Conservation (phyloP, 495 filamentous ascomycete genomes). For the Penicillium canariense region DNA sequence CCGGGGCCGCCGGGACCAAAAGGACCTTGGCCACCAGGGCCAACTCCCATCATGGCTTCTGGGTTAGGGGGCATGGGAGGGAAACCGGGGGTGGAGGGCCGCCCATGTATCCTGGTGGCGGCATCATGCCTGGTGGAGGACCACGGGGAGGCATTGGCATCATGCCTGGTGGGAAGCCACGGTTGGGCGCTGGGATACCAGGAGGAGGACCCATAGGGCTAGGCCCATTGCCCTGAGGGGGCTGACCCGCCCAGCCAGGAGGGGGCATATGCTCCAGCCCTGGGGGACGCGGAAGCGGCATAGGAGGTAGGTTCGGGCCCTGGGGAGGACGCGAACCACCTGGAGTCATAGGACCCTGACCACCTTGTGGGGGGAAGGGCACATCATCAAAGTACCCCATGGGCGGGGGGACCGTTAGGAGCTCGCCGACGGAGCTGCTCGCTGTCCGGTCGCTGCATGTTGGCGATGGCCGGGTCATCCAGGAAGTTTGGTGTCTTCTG, state of each 20-base stretch:
- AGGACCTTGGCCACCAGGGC: slow-evolving; percentile 33
- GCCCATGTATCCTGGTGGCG: slow-evolving; percentile 51
- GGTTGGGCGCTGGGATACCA: slow-evolving; percentile 42
- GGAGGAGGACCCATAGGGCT: slow-evolving; percentile 46
- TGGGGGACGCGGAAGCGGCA: slow-evolving; percentile 48
- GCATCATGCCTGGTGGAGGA: slow-evolving; percentile 50
- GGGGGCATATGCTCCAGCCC: slow-evolving; percentile 49
- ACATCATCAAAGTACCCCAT: slow-evolving; percentile 48
- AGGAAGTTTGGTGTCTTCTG: slow-evolving; percentile 44
- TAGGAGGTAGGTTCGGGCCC: slow-evolving; percentile 34
- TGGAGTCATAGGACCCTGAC: slow-evolving; percentile 38
- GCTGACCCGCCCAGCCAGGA: slow-evolving; percentile 41
- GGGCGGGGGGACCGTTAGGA: slow-evolving; percentile 37
- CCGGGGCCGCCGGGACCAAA: slow-evolving; percentile 41
- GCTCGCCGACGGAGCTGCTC: slow-evolving; percentile 41
- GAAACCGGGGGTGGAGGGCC: slow-evolving; percentile 47
- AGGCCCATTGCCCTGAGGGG: slow-evolving; percentile 39
- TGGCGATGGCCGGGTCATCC: slow-evolving; percentile 48
- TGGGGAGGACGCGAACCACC: slow-evolving; percentile 37
- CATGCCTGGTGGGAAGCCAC: slow-evolving; percentile 45
- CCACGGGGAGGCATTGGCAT: slow-evolving; percentile 46
- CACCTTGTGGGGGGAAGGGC: slow-evolving; percentile 37
- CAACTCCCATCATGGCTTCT: slow-evolving; percentile 42
- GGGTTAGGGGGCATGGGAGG: slow-evolving; percentile 46
- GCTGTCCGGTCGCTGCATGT: slow-evolving; percentile 45